These are phyloP conservation scores for Verticillium klebahnii DNA, from an alignment of 2,329 filamentous ascomycete genomes.

Conservation along the genomic window DNA sequence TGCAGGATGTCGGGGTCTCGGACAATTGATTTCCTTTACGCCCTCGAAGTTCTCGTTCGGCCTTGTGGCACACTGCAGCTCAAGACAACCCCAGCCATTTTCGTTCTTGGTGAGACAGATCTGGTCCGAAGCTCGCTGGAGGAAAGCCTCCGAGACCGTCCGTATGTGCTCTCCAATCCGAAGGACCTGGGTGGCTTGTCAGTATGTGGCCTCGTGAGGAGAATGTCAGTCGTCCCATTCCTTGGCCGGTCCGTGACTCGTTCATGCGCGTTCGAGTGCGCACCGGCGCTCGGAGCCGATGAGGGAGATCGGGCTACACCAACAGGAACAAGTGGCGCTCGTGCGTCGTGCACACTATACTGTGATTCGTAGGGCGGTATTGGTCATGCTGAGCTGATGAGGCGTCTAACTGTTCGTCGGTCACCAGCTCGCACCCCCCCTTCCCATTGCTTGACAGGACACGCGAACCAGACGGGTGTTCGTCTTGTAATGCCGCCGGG, in stretches of 20 bases:
- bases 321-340: background rate
- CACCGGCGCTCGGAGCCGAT: background rate
- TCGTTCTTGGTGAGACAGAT: background rate
- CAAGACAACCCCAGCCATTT: background rate
- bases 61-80: background rate
- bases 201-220: background rate
- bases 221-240: background rate
- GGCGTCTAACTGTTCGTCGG: background rate
- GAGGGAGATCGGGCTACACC: background rate
- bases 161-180: background rate
- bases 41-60: background rate
- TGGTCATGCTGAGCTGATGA: background rate
- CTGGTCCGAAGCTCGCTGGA: no score
- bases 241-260: background rate
- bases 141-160: no score
- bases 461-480: no score
- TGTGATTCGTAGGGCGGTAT: background rate
- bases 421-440: background rate
- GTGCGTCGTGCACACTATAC: background rate
- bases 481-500: background rate
- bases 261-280: background rate
- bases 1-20: background rate
- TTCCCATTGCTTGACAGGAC: no score
- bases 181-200: background rate
- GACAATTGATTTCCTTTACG: background rate